phyloP scores from a whole-genome alignment of 1,139 yeast species.

The Candida labiduridarum region DNA sequence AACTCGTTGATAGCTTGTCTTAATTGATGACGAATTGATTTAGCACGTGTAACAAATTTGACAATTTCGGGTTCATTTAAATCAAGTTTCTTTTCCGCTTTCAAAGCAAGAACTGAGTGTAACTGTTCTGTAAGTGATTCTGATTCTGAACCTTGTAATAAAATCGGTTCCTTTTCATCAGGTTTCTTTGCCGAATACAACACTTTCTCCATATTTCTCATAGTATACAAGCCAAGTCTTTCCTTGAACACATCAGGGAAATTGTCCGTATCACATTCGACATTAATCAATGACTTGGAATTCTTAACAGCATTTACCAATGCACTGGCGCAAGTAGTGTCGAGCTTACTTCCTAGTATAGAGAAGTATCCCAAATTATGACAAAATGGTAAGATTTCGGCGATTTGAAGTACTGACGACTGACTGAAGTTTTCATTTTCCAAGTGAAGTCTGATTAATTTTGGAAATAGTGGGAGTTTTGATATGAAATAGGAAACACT shows the following conservation, averaged over 20 bases:
- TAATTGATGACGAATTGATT: constrained; percentile 47
- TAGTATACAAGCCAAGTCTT: constrained; percentile 63
- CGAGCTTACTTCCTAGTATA: constrained; percentile 58
- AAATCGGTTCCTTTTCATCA: constrained; percentile 9
- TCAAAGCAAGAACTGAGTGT: constrained; percentile 32
- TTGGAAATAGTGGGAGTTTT: constrained; percentile 60
- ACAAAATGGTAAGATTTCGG: constrained; percentile 66
- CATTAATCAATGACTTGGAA: constrained; percentile 39
- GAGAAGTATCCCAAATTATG: constrained; percentile 60
- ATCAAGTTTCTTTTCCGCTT: constrained; percentile 32
- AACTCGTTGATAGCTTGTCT: constrained; percentile 58
- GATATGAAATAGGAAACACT: constrained; percentile 47
- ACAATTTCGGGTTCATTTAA: constrained; percentile 32
- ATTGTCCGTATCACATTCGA: constrained; percentile 42
- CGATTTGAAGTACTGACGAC: constrained; percentile 52
- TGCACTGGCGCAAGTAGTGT: constrained; percentile 42
- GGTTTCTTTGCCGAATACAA: constrained; percentile 23
- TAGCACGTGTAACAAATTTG: constrained; percentile 47
- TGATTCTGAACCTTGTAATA: constrained; percentile 12
- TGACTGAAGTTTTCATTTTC: constrained; percentile 59
- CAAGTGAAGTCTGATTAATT: constrained; percentile 58
- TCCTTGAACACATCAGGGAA: constrained; percentile 53
- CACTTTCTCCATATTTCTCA: constrained; percentile 67
- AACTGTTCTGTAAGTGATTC: constrained; percentile 41
- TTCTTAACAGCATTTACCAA: constrained; percentile 45